phyloP scores from a whole-genome alignment of 768 basidiomycete genomes.

The Trametes coccinea region DNA sequence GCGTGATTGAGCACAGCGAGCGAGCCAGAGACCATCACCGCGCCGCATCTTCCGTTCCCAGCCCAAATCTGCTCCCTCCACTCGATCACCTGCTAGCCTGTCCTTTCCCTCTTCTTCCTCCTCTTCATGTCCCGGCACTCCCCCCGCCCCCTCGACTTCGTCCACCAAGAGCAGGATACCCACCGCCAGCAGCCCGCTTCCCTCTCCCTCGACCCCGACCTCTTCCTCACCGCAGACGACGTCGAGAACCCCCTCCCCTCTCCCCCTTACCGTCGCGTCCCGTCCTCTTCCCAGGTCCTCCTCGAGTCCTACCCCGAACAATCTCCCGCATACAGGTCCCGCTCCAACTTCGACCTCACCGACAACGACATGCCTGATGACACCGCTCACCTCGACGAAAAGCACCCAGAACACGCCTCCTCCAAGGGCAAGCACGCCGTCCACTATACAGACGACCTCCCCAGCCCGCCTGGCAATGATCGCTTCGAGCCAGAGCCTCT shows the following conservation, averaged over 20 bases:
- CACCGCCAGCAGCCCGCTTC: neutral
- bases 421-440: conserved; percentile 42
- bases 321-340: conserved; percentile 28
- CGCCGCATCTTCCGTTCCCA: conserved; percentile 3
- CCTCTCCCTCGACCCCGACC: conserved; percentile 15
- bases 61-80: neutral
- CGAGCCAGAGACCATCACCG: neutral
- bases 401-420: conserved; percentile 20
- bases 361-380: conserved; percentile 26
- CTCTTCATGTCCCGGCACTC: conserved; percentile 6
- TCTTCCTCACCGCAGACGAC: conserved; percentile 23
- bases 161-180: neutral
- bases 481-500: conserved; percentile 23
- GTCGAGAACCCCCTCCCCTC: conserved; percentile 34
- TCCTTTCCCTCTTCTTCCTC: neutral
- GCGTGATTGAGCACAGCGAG: too few relatives aligned
- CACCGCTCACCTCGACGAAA: conserved; percentile 21
- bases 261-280: conserved; percentile 40
- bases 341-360: conserved; percentile 27
- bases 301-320: conserved; percentile 28
- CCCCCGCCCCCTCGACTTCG: conserved; percentile 4
- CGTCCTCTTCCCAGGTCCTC: conserved; percentile 37
- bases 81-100: neutral
- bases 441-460: conserved; percentile 53
- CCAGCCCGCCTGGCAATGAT: conserved; percentile 25